Evolutionary conservation across 179 eudicot genomes (phyloP).

Genomic region (Corrigiola litoralis): DNA sequence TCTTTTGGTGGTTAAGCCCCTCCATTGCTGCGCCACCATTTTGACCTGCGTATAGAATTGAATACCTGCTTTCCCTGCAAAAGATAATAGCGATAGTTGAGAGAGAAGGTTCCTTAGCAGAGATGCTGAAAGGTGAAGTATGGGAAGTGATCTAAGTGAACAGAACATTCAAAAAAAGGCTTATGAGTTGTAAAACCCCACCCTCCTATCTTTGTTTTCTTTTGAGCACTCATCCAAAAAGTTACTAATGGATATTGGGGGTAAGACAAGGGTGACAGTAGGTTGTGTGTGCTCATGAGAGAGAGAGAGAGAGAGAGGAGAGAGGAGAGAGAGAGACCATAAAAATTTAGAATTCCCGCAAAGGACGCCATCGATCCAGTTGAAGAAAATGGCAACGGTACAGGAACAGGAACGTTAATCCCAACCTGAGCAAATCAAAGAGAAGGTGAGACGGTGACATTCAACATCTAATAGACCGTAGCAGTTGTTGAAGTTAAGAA

Average conservation of each 20-base stretch:
- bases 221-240: no score
- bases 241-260: no score
- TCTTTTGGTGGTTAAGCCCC: slow-evolving; percentile 12
- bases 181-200: no score
- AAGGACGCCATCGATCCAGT: slow-evolving; percentile 16
- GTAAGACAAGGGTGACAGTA: no score
- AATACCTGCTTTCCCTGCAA: slow-evolving; percentile 22
- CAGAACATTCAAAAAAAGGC: no score
- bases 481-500: background rate
- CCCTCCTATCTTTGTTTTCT: no score
- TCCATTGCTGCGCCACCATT: slow-evolving; percentile 24
- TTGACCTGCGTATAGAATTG: slow-evolving; percentile 25
- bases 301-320: background rate
- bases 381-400: slow-evolving; percentile 18
- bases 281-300: background rate
- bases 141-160: background rate
- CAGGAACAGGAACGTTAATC: slow-evolving; percentile 22
- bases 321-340: slow-evolving; percentile 7
- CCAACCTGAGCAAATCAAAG: slow-evolving; percentile 24
- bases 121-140: background rate
- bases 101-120: background rate
- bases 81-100: background rate
- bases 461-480: background rate
- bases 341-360: slow-evolving; percentile 11
- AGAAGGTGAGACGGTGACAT: slow-evolving; percentile 1